A percentile compares a stretch with the other conserved stretches of the same genome.
These are phyloP conservation scores for Hypoxylon sp. DNA, from an alignment of 2,329 filamentous ascomycete genomes.

Conservation along the genomic window DNA sequence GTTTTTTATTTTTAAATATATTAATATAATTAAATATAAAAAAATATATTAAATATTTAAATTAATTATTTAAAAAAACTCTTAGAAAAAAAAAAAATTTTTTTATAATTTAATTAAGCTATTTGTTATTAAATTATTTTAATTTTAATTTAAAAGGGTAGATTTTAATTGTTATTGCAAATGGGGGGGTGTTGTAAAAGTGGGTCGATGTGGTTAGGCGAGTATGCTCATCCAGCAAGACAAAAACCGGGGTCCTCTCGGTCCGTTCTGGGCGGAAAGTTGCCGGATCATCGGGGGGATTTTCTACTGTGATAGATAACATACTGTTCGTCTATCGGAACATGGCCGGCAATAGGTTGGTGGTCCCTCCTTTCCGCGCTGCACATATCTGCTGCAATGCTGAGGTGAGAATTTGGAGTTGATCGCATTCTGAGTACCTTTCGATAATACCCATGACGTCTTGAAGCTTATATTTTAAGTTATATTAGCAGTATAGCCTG, in stretches of 20 bases:
- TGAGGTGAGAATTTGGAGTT: background rate
- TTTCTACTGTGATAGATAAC: background rate
- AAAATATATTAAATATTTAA: too few relatives aligned
- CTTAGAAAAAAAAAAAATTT: too few relatives aligned
- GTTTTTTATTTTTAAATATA: too few relatives aligned
- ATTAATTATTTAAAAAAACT: too few relatives aligned
- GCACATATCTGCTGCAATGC: background rate
- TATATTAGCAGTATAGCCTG: background rate
- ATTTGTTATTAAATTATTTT: too few relatives aligned
- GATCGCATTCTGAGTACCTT: background rate
- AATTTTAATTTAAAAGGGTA: too few relatives aligned
- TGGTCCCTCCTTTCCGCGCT: background rate
- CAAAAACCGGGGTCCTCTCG: background rate
- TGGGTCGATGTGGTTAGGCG: too few relatives aligned
- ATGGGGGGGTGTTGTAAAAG: too few relatives aligned
- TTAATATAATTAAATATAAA: too few relatives aligned
- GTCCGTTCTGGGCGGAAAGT: background rate
- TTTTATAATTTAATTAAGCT: too few relatives aligned
- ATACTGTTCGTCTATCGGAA: background rate
- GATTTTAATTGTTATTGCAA: too few relatives aligned
- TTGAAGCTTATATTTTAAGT: background rate
- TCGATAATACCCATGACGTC: background rate
- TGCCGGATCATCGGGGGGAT: background rate
- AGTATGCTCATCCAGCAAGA: background rate
- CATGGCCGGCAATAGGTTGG: background rate